Evolutionary conservation across 179 eudicot species (phyloP).

Genomic region (Silene noctiflora): DNA sequence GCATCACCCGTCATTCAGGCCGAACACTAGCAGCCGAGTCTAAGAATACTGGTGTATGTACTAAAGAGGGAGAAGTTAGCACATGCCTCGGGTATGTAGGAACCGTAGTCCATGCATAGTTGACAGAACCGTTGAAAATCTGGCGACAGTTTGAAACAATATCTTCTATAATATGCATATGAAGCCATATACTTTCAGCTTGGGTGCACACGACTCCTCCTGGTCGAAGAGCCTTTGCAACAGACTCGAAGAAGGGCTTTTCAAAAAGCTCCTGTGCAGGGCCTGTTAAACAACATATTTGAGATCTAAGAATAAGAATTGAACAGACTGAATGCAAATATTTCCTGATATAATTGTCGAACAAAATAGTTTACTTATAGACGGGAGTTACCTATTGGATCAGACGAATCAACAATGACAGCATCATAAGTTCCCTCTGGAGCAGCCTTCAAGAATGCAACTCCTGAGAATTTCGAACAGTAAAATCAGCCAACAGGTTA

Average conservation of each 20-base stretch:
- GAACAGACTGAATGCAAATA: neutral
- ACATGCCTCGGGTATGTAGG: slow-evolving; percentile 92
- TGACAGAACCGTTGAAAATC: slow-evolving; percentile 90
- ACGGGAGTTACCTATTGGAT: slow-evolving; percentile 63
- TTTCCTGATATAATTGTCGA: too few relatives aligned
- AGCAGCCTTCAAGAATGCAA: slow-evolving; percentile 77
- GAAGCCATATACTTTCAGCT: slow-evolving; percentile 99
- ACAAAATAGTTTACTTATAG: neutral
- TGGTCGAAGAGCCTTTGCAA: slow-evolving; percentile 92
- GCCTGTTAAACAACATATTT: slow-evolving; percentile 39
- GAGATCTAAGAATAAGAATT: neutral
- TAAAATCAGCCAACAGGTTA: neutral
- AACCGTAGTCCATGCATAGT: slow-evolving; percentile 98
- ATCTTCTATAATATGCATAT: slow-evolving; percentile 96
- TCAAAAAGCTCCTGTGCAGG: slow-evolving; percentile 99
- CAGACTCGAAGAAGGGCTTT: slow-evolving; percentile 83
- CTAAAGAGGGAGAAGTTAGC: neutral
- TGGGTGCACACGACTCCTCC: slow-evolving; percentile 97
- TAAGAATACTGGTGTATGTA: neutral
- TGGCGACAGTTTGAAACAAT: slow-evolving; percentile 86
- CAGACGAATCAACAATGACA: slow-evolving; percentile 86
- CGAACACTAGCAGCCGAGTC: too few relatives aligned
- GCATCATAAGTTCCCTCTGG: slow-evolving; percentile 88
- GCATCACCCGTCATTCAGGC: too few relatives aligned
- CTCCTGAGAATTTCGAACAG: slow-evolving; percentile 48